Evolutionary conservation across 164 flowering plant species (phyloP), one percentile per base, ranked within the genome.

Genomic region (Cinnamomum chago): DNA sequence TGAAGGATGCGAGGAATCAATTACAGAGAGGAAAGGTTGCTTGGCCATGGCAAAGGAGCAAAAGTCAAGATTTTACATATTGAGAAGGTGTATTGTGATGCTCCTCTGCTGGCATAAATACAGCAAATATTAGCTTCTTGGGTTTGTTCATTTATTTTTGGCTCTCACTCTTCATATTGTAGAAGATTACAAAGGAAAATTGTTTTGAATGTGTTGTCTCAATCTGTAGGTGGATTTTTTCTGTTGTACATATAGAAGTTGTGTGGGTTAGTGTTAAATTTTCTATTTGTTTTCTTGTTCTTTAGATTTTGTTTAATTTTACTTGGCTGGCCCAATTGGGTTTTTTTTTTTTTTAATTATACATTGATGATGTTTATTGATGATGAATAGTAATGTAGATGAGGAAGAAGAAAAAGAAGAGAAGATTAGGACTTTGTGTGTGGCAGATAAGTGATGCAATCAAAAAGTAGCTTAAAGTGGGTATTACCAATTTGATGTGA

Each of bases 1-100:
- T 27, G 72, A 50, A n/a, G 20, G 47, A 0, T 64, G 64, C 66
- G 58, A 55, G 20, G 58, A 66, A 50, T 24, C 58, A 2, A 23
- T 51, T 18, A 68, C 75, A 23, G 73, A 66, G 67, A 73, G 55
- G 64, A 77, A 50, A 23, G 72, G 79, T 20, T 72, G 75, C 60
- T 15, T 67, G 12, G 75, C 69, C 64, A 67, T 62, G 72, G 72
- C 72, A 68, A 77, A 77, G 72, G 79, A 77, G 64, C 76, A 68
- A 13, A 60, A 72, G 33, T 77, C 79, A 1, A 72, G 79, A 33
- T 73, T 77, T 30, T 77, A 77, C 79, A 77, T 77, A 40, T 50
- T 77, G 10, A 72, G 79, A 35, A 77, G 69, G 68, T 77, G 79
- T 23, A 64, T 77, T 6, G 64, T 73, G 15, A 77, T 72, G 76